phyloP scores from a whole-genome alignment of 805 yeast genomes.

The Tetrapisispora arboricola region DNA sequence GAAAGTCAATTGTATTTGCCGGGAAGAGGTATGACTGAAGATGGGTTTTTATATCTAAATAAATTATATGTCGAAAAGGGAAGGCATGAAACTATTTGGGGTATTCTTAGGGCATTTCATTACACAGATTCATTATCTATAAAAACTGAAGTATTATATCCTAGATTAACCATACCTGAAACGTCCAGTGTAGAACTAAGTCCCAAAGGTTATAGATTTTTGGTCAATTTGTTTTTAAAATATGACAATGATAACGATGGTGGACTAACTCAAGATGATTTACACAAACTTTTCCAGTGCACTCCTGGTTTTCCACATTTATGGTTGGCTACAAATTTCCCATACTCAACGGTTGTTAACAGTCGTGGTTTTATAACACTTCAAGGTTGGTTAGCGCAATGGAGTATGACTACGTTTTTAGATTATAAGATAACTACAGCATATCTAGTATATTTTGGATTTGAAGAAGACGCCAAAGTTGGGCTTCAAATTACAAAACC shows the following conservation, averaged over 20 bases:
- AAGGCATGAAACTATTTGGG: slow-evolving; percentile 96
- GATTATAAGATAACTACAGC: slow-evolving; percentile 79
- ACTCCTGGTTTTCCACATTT: slow-evolving; percentile 87
- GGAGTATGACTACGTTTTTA: slow-evolving; percentile 92
- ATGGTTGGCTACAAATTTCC: slow-evolving; percentile 83
- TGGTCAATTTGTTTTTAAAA: slow-evolving; percentile 78
- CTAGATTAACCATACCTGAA: slow-evolving; percentile 63
- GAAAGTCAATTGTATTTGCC: slow-evolving; percentile 31
- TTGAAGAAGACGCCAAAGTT: slow-evolving; percentile 41
- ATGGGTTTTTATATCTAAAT: slow-evolving; percentile 70
- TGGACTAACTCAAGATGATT: slow-evolving; percentile 69
- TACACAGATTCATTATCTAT: slow-evolving; percentile 88
- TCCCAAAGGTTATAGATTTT: slow-evolving; percentile 83
- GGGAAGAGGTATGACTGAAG: slow-evolving; percentile 50
- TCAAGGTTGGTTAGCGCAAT: slow-evolving; percentile 98
- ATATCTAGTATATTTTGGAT: slow-evolving; percentile 84
- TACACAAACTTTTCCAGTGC: slow-evolving; percentile 61
- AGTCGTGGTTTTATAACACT: slow-evolving; percentile 83
- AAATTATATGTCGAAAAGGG: slow-evolving; percentile 83
- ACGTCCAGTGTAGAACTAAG: slow-evolving; percentile 81
- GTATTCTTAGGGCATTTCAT: slow-evolving; percentile 75
- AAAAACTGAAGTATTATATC: slow-evolving; percentile 68
- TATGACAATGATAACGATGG: slow-evolving; percentile 97
- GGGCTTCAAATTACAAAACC: slow-evolving; percentile 79
- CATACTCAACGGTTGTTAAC: slow-evolving; percentile 78